These are phyloP conservation scores for Pichia sporocuriosa DNA, from an alignment of 805 yeast genomes.

Conservation along the genomic window DNA sequence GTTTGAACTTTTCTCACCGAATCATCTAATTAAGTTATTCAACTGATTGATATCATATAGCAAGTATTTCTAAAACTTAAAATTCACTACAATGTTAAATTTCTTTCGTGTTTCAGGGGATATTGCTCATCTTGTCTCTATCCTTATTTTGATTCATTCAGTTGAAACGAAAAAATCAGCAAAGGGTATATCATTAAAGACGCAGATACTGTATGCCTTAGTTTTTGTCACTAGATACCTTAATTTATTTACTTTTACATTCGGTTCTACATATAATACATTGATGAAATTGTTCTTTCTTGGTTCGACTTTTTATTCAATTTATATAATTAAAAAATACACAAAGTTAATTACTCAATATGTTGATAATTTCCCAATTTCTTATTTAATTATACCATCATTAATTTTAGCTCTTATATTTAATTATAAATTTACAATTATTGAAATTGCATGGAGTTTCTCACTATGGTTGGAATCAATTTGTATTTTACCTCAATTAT, in stretches of 20 bases:
- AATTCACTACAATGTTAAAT: constrained; percentile 32
- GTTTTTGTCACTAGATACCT: constrained; percentile 72
- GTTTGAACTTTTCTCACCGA: too few species aligned
- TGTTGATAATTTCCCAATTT: constrained; percentile 60
- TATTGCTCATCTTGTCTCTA: constrained; percentile 73
- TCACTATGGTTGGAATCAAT: constrained; percentile 89
- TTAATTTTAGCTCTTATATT: constrained; percentile 51
- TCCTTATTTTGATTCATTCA: constrained; percentile 65
- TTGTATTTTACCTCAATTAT: constrained; percentile 89
- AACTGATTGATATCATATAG: too few species aligned
- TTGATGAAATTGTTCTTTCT: constrained; percentile 79
- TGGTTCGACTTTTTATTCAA: constrained; percentile 64
- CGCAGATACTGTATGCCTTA: constrained; percentile 70
- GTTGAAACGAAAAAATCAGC: constrained; percentile 60
- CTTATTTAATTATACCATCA: constrained; percentile 62
- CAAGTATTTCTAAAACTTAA: too few species aligned
- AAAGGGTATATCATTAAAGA: constrained; percentile 81
- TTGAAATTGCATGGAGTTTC: constrained; percentile 79
- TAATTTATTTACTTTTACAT: constrained; percentile 47
- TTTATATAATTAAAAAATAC: constrained; percentile 63
- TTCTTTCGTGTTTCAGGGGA: constrained; percentile 51
- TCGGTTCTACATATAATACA: constrained; percentile 65
- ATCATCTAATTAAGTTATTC: too few species aligned
- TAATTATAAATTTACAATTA: constrained; percentile 53
- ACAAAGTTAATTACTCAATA: constrained; percentile 57